Evolutionary conservation across 768 basidiomycete species (phyloP).

Genomic region (Termitomyces sp.): DNA sequence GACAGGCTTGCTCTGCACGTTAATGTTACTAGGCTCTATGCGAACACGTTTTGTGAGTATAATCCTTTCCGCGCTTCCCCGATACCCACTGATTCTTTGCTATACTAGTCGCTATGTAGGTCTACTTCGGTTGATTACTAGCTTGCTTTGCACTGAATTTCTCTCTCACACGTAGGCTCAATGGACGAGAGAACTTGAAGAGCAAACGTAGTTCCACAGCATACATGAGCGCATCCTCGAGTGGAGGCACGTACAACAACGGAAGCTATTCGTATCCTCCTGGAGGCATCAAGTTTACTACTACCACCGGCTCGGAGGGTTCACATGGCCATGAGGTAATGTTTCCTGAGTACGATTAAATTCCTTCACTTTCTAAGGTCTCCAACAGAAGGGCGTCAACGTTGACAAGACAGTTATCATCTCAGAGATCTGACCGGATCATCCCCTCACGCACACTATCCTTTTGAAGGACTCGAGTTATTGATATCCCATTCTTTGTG

Average conservation of each 20-base stretch:
- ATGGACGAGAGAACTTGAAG: neutral
- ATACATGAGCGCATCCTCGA: neutral
- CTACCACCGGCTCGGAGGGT: neutral
- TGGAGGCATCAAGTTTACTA: conserved; percentile 2
- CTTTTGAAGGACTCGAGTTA: too few species aligned
- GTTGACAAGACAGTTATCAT: conserved; percentile 5
- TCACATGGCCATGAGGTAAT: neutral
- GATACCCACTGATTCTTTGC: neutral
- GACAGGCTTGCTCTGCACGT: conserved; percentile 35
- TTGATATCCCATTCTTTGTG: too few species aligned
- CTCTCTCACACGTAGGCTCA: neutral
- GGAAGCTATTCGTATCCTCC: neutral
- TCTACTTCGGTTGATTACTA: neutral
- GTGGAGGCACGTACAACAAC: neutral
- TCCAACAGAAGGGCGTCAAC: conserved; percentile 1
- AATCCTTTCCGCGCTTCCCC: conserved; percentile 15
- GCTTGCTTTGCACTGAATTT: neutral
- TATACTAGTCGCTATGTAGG: conserved; percentile 6
- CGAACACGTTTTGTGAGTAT: conserved; percentile 27
- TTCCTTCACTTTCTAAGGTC: neutral
- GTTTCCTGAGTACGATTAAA: neutral
- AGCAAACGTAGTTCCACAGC: neutral
- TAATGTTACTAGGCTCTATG: conserved; percentile 31
- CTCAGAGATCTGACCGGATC: neutral
- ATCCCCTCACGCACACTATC: too few species aligned